Evolutionary conservation across 2,329 filamentous ascomycete genomes (phyloP).

Genomic region (Xylariaceae sp.): DNA sequence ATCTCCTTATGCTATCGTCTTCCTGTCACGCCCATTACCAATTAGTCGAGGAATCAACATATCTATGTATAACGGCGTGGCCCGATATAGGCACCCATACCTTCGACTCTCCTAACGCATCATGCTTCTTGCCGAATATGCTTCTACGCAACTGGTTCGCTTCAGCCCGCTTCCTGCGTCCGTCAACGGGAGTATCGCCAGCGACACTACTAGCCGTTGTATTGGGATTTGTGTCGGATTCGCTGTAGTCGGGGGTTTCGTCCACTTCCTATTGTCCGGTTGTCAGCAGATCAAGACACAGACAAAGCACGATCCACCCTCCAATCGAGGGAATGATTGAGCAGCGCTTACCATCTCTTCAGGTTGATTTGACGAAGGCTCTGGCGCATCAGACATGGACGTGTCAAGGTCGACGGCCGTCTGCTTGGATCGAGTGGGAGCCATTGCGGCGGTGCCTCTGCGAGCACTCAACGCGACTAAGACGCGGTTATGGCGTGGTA

Average conservation of each 20-base stretch:
- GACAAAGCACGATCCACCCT: no score
- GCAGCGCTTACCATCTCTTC: slow-evolving; percentile 47
- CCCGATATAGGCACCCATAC: slow-evolving; percentile 40
- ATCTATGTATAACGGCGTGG: no score
- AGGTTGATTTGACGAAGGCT: slow-evolving; percentile 33
- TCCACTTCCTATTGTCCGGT: slow-evolving; percentile 47
- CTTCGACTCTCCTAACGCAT: slow-evolving; percentile 86
- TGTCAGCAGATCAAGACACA: slow-evolving; percentile 4
- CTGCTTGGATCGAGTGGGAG: slow-evolving; percentile 47
- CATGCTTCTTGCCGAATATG: slow-evolving; percentile 92
- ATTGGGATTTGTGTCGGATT: slow-evolving; percentile 62
- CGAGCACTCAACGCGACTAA: slow-evolving; percentile 51
- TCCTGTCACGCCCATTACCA: slow-evolving; percentile 45
- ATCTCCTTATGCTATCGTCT: slow-evolving; percentile 89
- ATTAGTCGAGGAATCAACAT: slow-evolving; percentile 30
- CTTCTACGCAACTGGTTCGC: slow-evolving; percentile 85
- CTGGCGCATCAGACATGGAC: slow-evolving; percentile 58
- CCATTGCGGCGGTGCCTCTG: slow-evolving; percentile 37
- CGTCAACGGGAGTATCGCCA: slow-evolving; percentile 72
- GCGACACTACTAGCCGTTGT: slow-evolving; percentile 77
- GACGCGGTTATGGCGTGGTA: slow-evolving; percentile 36
- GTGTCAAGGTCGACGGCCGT: slow-evolving; percentile 54
- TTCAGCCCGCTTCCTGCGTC: slow-evolving; percentile 78
- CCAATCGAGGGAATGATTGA: background rate
- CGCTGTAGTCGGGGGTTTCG: slow-evolving; percentile 61